Percentiles rank a stretch among this genome's conserved stretches.
These are phyloP conservation scores for Lachancea waltii DNA, from an alignment of 805 yeast genomes.

Conservation along the genomic window DNA sequence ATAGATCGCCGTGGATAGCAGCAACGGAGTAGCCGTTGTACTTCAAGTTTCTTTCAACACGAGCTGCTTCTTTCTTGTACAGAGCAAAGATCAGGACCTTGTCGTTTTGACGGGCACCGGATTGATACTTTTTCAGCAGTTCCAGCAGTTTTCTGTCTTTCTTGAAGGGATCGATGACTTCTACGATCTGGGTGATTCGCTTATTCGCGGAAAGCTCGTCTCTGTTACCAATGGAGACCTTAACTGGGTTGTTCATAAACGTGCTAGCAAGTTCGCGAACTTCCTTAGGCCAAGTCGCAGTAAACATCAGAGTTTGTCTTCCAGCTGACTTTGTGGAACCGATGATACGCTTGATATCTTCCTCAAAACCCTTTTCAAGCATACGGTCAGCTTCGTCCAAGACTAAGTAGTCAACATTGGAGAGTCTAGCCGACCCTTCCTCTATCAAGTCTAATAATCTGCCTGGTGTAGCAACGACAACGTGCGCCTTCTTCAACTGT, in stretches of 20 bases:
- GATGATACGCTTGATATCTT: slow-evolving; percentile 83
- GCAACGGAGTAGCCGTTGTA: slow-evolving; percentile 75
- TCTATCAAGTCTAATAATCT: slow-evolving; percentile 84
- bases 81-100: slow-evolving; percentile 88
- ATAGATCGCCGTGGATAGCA: slow-evolving; percentile 93
- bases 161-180: slow-evolving; percentile 74
- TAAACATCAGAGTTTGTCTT: slow-evolving; percentile 95
- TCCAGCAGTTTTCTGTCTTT: slow-evolving; percentile 75
- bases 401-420: slow-evolving; percentile 67
- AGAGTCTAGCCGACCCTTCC: slow-evolving; percentile 74
- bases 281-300: slow-evolving; percentile 99
- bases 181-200: slow-evolving; percentile 88
- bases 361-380: slow-evolving; percentile 97
- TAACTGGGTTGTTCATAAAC: slow-evolving; percentile 81
- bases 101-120: slow-evolving; percentile 60
- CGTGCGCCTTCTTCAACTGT: slow-evolving; percentile 57
- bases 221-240: slow-evolving; percentile 87
- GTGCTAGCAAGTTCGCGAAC: slow-evolving; percentile 86
- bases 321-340: slow-evolving; percentile 43
- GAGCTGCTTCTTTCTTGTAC: slow-evolving; percentile 92
- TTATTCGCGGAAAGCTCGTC: slow-evolving; percentile 94
- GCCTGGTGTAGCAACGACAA: slow-evolving; percentile 98
- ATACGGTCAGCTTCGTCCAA: slow-evolving; percentile 98
- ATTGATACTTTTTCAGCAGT: slow-evolving; percentile 66
- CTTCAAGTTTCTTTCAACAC: slow-evolving; percentile 72